Evolutionary conservation across 2,329 filamentous ascomycete genomes (phyloP).

Genomic region (Pseudocercospora cruenta): DNA sequence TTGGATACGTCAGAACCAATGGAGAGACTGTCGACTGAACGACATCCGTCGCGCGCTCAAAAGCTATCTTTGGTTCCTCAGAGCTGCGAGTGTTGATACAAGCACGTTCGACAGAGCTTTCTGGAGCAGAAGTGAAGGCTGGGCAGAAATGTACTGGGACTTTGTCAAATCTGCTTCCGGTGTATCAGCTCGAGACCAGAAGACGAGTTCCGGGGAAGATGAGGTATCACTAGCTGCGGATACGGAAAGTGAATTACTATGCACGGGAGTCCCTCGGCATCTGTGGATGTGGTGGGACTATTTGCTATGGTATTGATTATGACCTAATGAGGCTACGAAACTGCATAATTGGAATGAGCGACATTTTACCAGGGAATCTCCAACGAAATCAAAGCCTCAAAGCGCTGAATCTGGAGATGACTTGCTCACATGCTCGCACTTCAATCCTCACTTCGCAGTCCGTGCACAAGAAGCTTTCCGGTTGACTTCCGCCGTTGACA

Average conservation of each 20-base stretch:
- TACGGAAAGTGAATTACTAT: constrained; percentile 23
- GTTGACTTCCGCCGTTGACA: too few species aligned
- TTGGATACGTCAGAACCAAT: constrained; percentile 25
- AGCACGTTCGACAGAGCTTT: constrained; percentile 34
- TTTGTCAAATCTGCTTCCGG: constrained; percentile 11
- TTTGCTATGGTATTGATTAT: constrained; percentile 5
- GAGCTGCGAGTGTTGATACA: constrained; percentile 10
- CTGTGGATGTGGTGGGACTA: constrained; percentile 16
- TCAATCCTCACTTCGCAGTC: not conserved
- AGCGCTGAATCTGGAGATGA: too few species aligned
- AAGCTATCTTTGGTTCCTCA: constrained; percentile 33
- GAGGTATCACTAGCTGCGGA: not conserved
- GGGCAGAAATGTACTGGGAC: constrained; percentile 39
- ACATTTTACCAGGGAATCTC: not conserved
- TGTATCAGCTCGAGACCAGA: not conserved
- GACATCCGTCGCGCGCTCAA: constrained; percentile 39
- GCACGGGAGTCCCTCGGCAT: constrained; percentile 21
- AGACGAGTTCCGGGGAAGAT: not conserved
- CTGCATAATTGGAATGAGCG: not conserved
- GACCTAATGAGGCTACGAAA: not conserved
- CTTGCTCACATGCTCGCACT: too few species aligned
- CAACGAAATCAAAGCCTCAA: not conserved
- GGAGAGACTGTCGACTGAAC: constrained; percentile 30
- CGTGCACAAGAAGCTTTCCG: not conserved
- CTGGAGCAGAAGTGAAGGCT: constrained; percentile 25